phyloP scores from a whole-genome alignment of 164 flowering plant genomes.

The Euptelea pleiosperma region DNA sequence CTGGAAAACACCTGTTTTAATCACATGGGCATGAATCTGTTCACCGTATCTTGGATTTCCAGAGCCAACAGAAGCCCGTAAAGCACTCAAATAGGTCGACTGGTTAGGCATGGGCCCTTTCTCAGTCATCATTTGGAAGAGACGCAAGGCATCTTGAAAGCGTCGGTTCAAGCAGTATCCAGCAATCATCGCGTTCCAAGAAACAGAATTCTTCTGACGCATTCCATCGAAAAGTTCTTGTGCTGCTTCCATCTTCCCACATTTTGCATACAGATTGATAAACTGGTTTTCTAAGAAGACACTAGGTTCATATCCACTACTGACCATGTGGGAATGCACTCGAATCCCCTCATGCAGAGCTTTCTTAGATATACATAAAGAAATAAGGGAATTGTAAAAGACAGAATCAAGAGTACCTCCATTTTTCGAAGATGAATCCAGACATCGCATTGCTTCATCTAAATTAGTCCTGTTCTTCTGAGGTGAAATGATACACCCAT shows the following conservation, averaged over 20 bases:
- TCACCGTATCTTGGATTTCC: constrained; percentile 4
- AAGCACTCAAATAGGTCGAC: constrained; percentile 10
- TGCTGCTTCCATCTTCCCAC: constrained; percentile 6
- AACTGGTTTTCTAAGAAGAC: constrained; percentile 16
- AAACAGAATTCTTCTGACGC: constrained; percentile 2
- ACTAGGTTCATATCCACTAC: background rate
- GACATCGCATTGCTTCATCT: background rate
- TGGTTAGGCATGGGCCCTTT: constrained; percentile 6
- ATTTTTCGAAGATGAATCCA: background rate
- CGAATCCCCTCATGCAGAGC: constrained; percentile 7
- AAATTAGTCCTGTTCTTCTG: background rate
- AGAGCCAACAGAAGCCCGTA: constrained; percentile 7
- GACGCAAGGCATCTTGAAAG: constrained; percentile 1
- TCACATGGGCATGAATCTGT: constrained; percentile 16
- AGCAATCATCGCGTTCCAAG: constrained; percentile 9
- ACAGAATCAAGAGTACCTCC: constrained; percentile 5
- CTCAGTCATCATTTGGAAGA: constrained; percentile 8
- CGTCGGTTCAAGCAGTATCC: constrained; percentile 7
- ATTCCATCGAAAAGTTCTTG: constrained; percentile 8
- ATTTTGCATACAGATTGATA: constrained; percentile 7
- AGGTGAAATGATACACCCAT: no score
- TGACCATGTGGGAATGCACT: constrained; percentile 4
- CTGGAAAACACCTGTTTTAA: constrained; percentile 4
- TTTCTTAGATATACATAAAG: constrained; percentile 7
- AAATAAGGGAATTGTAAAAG: constrained; percentile 5